Conservation (phyloP, 1,284 basidiomycete species). For the Meira miltonrushii region DNA sequence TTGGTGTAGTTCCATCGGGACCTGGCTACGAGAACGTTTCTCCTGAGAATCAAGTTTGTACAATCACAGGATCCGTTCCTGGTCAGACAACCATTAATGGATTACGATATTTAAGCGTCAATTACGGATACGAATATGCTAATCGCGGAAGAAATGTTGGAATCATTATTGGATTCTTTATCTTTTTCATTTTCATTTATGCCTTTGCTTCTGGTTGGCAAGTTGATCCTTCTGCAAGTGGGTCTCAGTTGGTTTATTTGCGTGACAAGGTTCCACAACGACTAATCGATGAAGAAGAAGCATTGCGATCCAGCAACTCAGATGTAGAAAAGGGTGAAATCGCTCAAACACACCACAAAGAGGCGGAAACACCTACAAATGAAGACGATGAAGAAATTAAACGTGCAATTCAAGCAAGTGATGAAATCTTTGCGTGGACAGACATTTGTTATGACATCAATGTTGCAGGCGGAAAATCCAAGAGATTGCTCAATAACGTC, state of each 20-base stretch:
- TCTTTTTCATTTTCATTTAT: slow-evolving; percentile 15
- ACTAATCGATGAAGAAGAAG: slow-evolving; percentile 5
- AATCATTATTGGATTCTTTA: slow-evolving; percentile 12
- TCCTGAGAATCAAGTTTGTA: slow-evolving; percentile 52
- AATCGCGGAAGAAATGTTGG: slow-evolving; percentile 55
- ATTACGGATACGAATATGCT: slow-evolving; percentile 62
- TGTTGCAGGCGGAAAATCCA: slow-evolving; percentile 59
- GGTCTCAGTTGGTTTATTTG: slow-evolving; percentile 41
- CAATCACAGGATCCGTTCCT: slow-evolving; percentile 53
- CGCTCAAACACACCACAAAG: background rate
- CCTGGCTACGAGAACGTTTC: slow-evolving; percentile 20
- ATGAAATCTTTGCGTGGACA: slow-evolving; percentile 55
- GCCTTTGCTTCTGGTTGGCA: slow-evolving; percentile 35
- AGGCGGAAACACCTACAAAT: background rate
- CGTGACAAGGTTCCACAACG: slow-evolving; percentile 19
- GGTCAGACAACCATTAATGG: slow-evolving; percentile 55
- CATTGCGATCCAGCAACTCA: background rate
- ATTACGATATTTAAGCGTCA: slow-evolving; percentile 57
- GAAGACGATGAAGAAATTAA: slow-evolving; percentile 6
- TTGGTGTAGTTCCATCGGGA: slow-evolving; percentile 26
- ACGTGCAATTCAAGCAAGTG: slow-evolving; percentile 20
- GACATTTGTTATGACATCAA: slow-evolving; percentile 56
- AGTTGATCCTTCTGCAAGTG: slow-evolving; percentile 30
- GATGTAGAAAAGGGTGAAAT: background rate
- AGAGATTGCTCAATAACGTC: slow-evolving; percentile 66